Evolutionary conservation across 192 early-diverging fungal species (phyloP), one percentile per base, ranked within the genome.

Genomic region (Chytriomyces hyalinus): DNA sequence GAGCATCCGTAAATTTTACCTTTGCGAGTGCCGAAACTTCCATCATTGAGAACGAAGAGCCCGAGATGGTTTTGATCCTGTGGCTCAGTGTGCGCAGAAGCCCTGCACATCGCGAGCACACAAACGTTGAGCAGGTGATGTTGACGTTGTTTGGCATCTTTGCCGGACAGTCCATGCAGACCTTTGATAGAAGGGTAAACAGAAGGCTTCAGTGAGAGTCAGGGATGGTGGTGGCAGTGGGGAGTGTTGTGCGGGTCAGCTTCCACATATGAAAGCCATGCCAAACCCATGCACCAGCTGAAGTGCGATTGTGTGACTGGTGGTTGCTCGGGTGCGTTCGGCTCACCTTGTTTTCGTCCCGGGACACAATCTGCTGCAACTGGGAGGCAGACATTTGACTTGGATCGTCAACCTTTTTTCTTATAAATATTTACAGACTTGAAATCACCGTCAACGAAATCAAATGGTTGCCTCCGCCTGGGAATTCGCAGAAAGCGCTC

Each of bases 41-140:
- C 13, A 84, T 77, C 46, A 80, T 60, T 10, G 88, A 86, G 69
- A 91, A 91, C 0, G 72, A 84, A 3, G 84, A 87, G 22, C 88
- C 86, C 9, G 87, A 86, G 53, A 91, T 81, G 9, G 88, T 88
- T 61, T 91, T 91, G 63, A 91, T 85, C 59, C 90, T 77, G 75
- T 90, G 88, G 74, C 83, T 85, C 62, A 90, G 73, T 68, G 88
- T 85, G 20, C 90, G 87, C 1, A 76, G 64, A 15, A 76, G 62
- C 10, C 74, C 74, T 22, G 74, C 62, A 51, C 74, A 76, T 6
- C 63, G 47, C 5, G 61, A 24, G 74, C 74, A 76, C 44, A 76
- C 65, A 44, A 76, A 76, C 47, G 74, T 66, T 15, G 10, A 8
- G 11, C 9, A 7, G 5, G 61, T 76, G 11, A 76, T 7, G 74